Base-by-base conservation (phyloP, 345 rosid genomes). In the Sisymbrium irio region DNA sequence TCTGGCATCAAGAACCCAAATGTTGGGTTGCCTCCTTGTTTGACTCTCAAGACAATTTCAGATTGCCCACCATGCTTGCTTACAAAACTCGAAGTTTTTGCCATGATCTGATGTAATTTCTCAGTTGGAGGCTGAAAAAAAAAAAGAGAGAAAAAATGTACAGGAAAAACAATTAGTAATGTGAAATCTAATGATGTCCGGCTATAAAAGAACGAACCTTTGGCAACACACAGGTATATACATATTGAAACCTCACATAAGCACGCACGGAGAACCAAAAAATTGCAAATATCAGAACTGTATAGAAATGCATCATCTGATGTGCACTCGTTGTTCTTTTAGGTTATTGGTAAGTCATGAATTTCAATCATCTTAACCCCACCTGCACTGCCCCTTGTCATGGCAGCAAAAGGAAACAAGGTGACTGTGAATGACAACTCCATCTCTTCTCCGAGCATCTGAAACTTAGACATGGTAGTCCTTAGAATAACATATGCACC, bases 401-500 rank as follows among this genome's bases (percentile, higher is more conserved):
- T 85, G 91, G 88, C 87, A 91, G 91, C 89, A 84, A 81, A 89
- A 89, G 86, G 83, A 84, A 89, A 91, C 90, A 94, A 89, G 96
- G 95, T 82, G 93, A 88, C 89, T 72, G 81, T 77, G 87, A 83
- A 80, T 82, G 86, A 85, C 79, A 84, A 87, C 88, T 70, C 84
- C 87, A 78, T 83, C 88, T 73, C 90, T 87, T 88, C 97, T 79
- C 93, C 99, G 67, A 87, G 93, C 83, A 95, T 95, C 99, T 95
- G 99, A 89, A 95, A 95, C 99, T 94, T 92, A 85, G 97, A 95
- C 95, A 95, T 86, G 73, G 80, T 91, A 86, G 88, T 88, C 98
- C 98, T 95, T 87, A 95, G 97, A 89, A 89, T 64, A 84, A 89
- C 89, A 89, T 74, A 83, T 82, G 91, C 91, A 85, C 87, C 84